Evolutionary conservation across 192 early-diverging fungal species (phyloP).

Genomic region (Entrophospora sp.): DNA sequence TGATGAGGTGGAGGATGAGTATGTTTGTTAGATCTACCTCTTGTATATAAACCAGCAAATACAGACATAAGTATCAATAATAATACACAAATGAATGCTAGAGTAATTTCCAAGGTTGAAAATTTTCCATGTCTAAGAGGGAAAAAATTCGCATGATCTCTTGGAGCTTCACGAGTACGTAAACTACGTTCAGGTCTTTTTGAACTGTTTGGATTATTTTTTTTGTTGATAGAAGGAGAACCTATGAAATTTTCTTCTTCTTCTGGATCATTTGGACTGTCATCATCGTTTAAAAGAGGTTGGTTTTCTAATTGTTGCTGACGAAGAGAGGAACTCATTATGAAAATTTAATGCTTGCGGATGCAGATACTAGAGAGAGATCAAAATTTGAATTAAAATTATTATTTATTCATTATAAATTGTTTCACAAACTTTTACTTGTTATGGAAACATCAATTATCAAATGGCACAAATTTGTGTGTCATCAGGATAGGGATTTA

Average conservation of each 20-base stretch:
- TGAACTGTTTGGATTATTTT: not conserved
- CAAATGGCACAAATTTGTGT: no score
- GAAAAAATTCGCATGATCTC: not conserved
- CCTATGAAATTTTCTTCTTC: not conserved
- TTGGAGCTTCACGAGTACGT: not conserved
- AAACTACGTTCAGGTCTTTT: not conserved
- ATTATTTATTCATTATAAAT: no score
- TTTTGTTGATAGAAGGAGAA: no score
- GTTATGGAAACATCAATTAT: no score
- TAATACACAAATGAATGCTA: not conserved
- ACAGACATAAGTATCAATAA: slow-evolving; percentile 5
- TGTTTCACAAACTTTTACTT: no score
- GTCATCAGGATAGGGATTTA: no score
- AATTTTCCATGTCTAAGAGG: slow-evolving; percentile 1
- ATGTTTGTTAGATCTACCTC: slow-evolving; percentile 6
- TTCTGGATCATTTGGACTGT: slow-evolving; percentile 1
- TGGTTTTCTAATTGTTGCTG: no score
- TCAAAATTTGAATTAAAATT: no score
- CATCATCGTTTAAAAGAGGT: no score
- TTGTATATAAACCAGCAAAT: slow-evolving; percentile 18
- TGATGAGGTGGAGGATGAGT: not conserved
- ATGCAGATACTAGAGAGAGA: no score
- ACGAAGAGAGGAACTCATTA: no score
- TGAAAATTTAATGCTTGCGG: no score
- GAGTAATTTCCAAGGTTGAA: not conserved